Evolutionary conservation across 768 basidiomycete genomes (phyloP).

Genomic region (Termitomyces sp.): DNA sequence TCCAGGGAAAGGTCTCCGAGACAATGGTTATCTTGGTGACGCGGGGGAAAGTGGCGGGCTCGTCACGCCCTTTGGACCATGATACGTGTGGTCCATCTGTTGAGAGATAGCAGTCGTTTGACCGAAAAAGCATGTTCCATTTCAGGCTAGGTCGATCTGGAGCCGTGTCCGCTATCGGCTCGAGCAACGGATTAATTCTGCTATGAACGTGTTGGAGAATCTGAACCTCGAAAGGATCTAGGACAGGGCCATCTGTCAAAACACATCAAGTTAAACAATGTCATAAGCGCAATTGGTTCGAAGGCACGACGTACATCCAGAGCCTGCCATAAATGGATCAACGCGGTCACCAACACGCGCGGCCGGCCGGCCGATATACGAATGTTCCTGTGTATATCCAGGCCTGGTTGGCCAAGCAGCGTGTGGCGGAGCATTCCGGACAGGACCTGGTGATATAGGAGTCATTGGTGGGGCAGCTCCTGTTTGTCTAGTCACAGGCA

Average conservation of each 20-base stretch:
- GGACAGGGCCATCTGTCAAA: constrained; percentile 58
- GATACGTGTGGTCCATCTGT: constrained; percentile 53
- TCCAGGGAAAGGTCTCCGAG: constrained; percentile 50
- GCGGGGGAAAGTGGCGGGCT: constrained; percentile 63
- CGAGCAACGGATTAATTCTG: constrained; percentile 57
- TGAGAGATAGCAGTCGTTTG: constrained; percentile 55
- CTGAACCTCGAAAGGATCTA: constrained; percentile 53
- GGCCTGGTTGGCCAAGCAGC: constrained; percentile 2
- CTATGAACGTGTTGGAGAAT: constrained; percentile 38
- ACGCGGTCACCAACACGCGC: constrained; percentile 13
- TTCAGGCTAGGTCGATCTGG: constrained; percentile 48
- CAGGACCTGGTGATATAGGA: not conserved
- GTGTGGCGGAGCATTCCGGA: not conserved
- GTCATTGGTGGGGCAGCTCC: not conserved
- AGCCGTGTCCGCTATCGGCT: constrained; percentile 34
- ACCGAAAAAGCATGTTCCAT: constrained; percentile 71
- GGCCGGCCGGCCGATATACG: not conserved
- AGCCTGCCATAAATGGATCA: constrained; percentile 13
- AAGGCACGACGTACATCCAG: constrained; percentile 12
- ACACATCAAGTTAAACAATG: not conserved
- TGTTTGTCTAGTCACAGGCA: not conserved
- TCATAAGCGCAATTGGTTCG: not conserved
- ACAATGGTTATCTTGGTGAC: constrained; percentile 45
- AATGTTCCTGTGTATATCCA: not conserved
- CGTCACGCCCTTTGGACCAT: constrained; percentile 49